Evolutionary conservation across 768 basidiomycete species (phyloP), one percentile per base, ranked within the genome.

Genomic region (Paxillus rubicundulus): DNA sequence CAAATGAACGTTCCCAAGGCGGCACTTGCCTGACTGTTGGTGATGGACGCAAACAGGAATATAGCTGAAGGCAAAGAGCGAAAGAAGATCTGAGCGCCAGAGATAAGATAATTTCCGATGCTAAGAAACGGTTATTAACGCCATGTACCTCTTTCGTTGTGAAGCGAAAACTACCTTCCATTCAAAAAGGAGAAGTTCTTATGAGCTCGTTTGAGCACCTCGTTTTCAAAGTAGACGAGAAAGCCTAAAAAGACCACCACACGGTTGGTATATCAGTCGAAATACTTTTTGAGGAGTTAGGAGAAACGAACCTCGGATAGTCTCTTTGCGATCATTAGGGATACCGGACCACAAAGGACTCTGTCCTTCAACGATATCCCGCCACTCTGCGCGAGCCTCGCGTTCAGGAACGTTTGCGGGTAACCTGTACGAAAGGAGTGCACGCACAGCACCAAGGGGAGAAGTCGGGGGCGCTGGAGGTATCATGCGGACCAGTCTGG

Each of bases 151-250:
- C 52, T 44, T 47, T 45, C 36, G 16, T 38, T 33, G 6, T 30
- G 24, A 17, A 16, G 40, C 16, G n/a, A 12, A 27, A 58, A 69
- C 33, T 72, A 85, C 82, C 88, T 90, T 63, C 93, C 94, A 61
- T 95, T 95, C 47, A 88, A 75, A 72, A 96, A 98, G 21, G 91
- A 89, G 70, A 97, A 98, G 56, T 86, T 89, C 73, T 97, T 97
- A 63, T 96, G 92, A 2, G 95, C 92, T 20, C 93, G 78, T 60
- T 85, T 88, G 38, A 97, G 77, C 8, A 94, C 76, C 59, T 96
- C 89, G 55, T 82, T 85, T 68, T 98, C 92, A 57, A 97, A 96
- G 63, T 92, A 81, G 3, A 98, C 94, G 17, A 98, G 77, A 66
- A 98, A 96, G 0, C 93, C 93, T 92, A 65, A 30, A 32, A 49